Evolutionary conservation across 257 asterid species (phyloP).

Genomic region (Oldenlandia corymbosa): DNA sequence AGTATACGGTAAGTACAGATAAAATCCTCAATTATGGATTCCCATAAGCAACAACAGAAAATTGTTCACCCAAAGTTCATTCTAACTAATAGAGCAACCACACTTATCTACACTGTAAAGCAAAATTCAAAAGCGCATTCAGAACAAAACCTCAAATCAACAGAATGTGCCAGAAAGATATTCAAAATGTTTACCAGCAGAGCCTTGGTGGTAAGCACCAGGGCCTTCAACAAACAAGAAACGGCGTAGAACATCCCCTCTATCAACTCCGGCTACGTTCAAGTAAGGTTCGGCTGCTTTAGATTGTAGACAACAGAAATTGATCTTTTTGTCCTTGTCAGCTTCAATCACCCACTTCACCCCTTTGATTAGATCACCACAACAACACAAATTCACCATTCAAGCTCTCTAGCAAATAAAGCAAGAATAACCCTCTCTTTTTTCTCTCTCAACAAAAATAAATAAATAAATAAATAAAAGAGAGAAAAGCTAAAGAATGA

Average conservation of each 20-base stretch:
- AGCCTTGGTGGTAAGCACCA: constrained; percentile 76
- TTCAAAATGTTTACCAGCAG: constrained; percentile 51
- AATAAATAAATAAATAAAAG: too few relatives aligned
- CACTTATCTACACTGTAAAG: background rate
- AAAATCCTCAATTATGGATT: background rate
- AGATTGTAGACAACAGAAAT: constrained; percentile 89
- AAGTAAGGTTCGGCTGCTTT: constrained; percentile 90
- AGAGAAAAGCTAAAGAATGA: too few relatives aligned
- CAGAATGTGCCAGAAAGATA: background rate
- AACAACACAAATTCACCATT: background rate
- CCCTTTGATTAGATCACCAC: constrained; percentile 40
- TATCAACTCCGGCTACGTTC: constrained; percentile 49
- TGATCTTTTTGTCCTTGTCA: constrained; percentile 68
- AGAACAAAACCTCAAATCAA: background rate
- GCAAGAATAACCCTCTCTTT: background rate
- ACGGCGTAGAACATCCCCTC: constrained; percentile 72
- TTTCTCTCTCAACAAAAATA: too few relatives aligned
- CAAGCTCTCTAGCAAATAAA: background rate
- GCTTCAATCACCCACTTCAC: constrained; percentile 74
- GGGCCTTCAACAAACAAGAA: constrained; percentile 81
- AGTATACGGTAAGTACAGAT: background rate
- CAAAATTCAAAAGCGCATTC: background rate
- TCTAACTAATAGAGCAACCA: background rate
- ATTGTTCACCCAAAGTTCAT: background rate
- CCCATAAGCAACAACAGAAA: background rate